Base-by-base conservation (phyloP, 75 land plant species). In the Chamaecyparis obtusa region DNA sequence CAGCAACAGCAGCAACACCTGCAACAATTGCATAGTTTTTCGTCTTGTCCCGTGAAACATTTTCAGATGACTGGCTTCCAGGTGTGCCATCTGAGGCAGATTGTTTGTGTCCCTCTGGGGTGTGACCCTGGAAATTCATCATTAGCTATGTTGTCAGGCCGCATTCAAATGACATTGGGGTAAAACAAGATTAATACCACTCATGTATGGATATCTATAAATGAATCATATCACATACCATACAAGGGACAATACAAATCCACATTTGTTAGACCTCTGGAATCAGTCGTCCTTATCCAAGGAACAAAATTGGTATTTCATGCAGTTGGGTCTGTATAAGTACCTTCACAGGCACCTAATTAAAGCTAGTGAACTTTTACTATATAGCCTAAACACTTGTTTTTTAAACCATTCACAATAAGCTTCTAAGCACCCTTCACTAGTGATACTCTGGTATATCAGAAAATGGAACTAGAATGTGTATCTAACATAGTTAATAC, bases 61-160 rank as follows among this genome's bases (percentile, higher is more conserved):
- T 72, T 72, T 72, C 76, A 72, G 76, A 72, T 11, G 76, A 32
- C 76, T 72, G 76, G 76, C 76, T 72, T 72, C 27, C 76, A 32
- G 76, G 36, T 33, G 76, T 10, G 15, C 76, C 37, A 32, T 13
- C 76, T 72, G 76, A 32, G 27, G 3, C 11, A 33, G 33, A 32
- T 33, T 72, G 75, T 72, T 32, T 72, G 36, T 72, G 16, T 33
- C 36, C 76, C 15, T 72, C 36, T 72, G 36, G 14, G 13, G 9
- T 72, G 76, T 72, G 76, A 32, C 76, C 76, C 76, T 72, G 76
- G 33, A 72, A 72, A 72, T 10, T 11, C 33, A 13, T 33, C 71
- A n/a, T 77, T 54, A 27, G 14, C 35, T 72, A 33, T 72, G 33
- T 72, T 32, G 35, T 72, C 35, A 72, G 36, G 36, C 33, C 16